Conservation (phyloP, 768 basidiomycete genomes). For the Austroboletus eburneus region DNA sequence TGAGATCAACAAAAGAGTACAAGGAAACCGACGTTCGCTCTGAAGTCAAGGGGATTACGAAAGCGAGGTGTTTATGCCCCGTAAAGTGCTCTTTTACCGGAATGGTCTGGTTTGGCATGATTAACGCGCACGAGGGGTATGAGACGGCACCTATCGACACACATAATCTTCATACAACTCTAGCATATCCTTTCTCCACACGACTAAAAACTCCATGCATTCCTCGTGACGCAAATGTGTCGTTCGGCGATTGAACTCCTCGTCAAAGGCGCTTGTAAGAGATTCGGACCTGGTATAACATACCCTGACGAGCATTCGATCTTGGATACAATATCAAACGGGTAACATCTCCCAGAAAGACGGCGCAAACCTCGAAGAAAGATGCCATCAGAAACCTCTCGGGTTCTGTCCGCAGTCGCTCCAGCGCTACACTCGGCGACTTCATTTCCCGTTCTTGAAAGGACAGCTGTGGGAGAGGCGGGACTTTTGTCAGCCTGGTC, state of each 20-base stretch:
- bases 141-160: slow-evolving; percentile 23
- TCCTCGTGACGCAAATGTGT: slow-evolving; percentile 58
- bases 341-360: no score
- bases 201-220: slow-evolving; percentile 82
- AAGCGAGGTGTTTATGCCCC: slow-evolving; percentile 76
- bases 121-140: background rate
- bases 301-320: slow-evolving; percentile 84
- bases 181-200: slow-evolving; percentile 71
- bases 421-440: slow-evolving; percentile 64
- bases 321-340: slow-evolving; percentile 39
- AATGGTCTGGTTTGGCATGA: slow-evolving; percentile 40
- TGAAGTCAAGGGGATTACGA: slow-evolving; percentile 66
- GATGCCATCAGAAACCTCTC: slow-evolving; percentile 44
- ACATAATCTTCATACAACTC: slow-evolving; percentile 89
- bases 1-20: slow-evolving; percentile 83
- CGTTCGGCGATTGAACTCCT: slow-evolving; percentile 60
- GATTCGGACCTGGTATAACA: slow-evolving; percentile 56
- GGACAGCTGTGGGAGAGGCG: slow-evolving; percentile 59
- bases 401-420: slow-evolving; percentile 36
- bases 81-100: slow-evolving; percentile 65
- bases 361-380: slow-evolving; percentile 85
- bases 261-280: slow-evolving; percentile 55
- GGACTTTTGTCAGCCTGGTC: slow-evolving; percentile 30
- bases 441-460: slow-evolving; percentile 54
- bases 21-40: slow-evolving; percentile 68